phyloP scores from a whole-genome alignment of 1,284 basidiomycete species.

The Neolentinus lepideus region DNA sequence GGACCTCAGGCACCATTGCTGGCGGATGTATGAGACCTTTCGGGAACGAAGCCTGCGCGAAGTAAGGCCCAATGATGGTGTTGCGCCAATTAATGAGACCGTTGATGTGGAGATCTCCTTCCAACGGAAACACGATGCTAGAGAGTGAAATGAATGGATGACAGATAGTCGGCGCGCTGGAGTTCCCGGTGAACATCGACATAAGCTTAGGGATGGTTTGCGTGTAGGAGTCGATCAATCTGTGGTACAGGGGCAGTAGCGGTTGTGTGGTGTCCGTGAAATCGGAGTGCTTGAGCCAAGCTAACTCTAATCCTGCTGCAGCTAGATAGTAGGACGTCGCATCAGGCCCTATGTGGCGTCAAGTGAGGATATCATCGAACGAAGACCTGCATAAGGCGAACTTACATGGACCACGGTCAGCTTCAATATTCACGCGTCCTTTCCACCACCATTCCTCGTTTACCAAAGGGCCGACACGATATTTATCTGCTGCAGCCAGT shows the following conservation, averaged over 20 bases:
- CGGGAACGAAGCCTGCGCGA: slow-evolving; percentile 5
- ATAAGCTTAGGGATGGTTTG: background rate
- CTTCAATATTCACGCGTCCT: slow-evolving; percentile 12
- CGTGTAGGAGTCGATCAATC: background rate
- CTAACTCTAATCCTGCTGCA: slow-evolving; percentile 1
- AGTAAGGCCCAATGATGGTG: slow-evolving; percentile 5
- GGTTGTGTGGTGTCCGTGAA: slow-evolving; percentile 1
- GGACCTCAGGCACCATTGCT: slow-evolving; percentile 7
- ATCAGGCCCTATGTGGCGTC: slow-evolving; percentile 7
- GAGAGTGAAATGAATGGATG: slow-evolving; percentile 22
- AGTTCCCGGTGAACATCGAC: slow-evolving; percentile 2
- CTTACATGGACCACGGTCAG: slow-evolving; percentile 23
- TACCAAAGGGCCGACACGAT: slow-evolving; percentile 18
- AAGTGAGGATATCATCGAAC: background rate
- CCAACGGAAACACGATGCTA: slow-evolving; percentile 22
- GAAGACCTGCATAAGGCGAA: slow-evolving; percentile 7
- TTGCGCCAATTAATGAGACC: slow-evolving; percentile 26
- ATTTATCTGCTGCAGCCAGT: slow-evolving; percentile 12
- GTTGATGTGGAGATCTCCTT: slow-evolving; percentile 11
- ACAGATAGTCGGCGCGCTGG: slow-evolving; percentile 18
- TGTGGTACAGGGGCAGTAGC: slow-evolving; percentile 4
- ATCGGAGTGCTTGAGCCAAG: slow-evolving; percentile 1
- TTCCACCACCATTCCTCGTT: slow-evolving; percentile 20
- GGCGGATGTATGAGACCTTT: background rate
- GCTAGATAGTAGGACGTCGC: slow-evolving; percentile 8